Conservation (phyloP, 2,329 filamentous ascomycete genomes). For the Ascochyta clinopodiicola region DNA sequence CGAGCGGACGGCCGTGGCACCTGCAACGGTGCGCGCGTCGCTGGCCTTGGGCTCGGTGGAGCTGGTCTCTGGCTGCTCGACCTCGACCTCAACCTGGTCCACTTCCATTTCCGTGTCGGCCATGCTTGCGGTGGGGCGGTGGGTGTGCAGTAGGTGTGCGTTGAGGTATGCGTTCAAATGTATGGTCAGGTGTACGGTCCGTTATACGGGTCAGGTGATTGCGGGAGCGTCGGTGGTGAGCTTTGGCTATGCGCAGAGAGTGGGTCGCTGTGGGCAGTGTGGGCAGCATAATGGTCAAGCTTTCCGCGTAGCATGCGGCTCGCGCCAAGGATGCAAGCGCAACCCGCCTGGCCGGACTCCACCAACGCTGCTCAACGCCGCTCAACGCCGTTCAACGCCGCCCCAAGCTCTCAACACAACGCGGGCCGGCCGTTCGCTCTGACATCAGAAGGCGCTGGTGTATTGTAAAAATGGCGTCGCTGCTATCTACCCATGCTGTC, state of each 20-base stretch:
- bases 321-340: not conserved
- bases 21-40: slow-evolving; percentile 74
- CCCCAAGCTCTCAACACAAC: slow-evolving; percentile 4
- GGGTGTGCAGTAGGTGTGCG: not conserved
- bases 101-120: slow-evolving; percentile 57
- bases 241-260: slow-evolving; percentile 2
- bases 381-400: not conserved
- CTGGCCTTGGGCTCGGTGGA: slow-evolving; percentile 59
- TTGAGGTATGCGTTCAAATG: not conserved
- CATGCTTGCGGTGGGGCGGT: slow-evolving; percentile 40
- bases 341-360: not conserved
- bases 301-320: slow-evolving; percentile 15
- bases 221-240: slow-evolving; percentile 1
- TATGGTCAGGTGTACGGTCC: too few relatives aligned
- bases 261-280: slow-evolving; percentile 14
- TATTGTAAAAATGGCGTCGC: not conserved
- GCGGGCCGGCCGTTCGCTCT: not conserved
- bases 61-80: slow-evolving; percentile 42
- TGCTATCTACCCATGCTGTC: not conserved
- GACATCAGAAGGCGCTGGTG: slow-evolving; percentile 1
- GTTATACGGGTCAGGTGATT: slow-evolving; percentile 4
- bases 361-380: not conserved
- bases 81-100: slow-evolving; percentile 29
- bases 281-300: slow-evolving; percentile 10
- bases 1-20: slow-evolving; percentile 81